Percentiles rank a stretch among this genome's conserved stretches.
Evolutionary conservation across 1,139 yeast species (phyloP).

Genomic region (Barnettozyma hawaiiensis): DNA sequence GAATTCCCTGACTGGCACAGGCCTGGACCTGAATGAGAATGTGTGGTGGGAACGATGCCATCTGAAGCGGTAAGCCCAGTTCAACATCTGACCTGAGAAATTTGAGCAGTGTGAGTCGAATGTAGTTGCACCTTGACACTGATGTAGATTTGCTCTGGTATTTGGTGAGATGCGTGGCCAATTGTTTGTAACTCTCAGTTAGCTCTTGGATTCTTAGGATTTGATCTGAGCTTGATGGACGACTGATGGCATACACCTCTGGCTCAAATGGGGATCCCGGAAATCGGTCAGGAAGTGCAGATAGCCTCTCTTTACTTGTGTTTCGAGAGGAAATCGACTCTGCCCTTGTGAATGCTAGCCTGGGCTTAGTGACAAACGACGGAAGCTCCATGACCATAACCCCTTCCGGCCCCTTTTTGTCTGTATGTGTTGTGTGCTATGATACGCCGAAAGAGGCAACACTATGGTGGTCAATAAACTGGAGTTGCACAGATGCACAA

Average conservation of each 20-base stretch:
- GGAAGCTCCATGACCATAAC: neutral
- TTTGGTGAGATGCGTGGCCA: slow-evolving; percentile 28
- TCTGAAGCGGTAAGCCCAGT: slow-evolving; percentile 11
- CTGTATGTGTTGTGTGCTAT: no score
- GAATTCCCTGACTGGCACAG: slow-evolving; percentile 32
- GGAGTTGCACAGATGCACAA: neutral
- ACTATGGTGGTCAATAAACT: neutral
- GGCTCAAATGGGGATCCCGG: neutral
- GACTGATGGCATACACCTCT: neutral
- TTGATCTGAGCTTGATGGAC: slow-evolving; percentile 10
- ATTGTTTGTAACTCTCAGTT: slow-evolving; percentile 15
- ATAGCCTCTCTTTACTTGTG: slow-evolving; percentile 6
- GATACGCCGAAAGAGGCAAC: neutral
- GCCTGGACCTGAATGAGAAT: slow-evolving; percentile 13
- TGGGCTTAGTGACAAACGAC: slow-evolving; percentile 3
- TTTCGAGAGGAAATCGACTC: slow-evolving; percentile 8
- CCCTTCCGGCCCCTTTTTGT: no score
- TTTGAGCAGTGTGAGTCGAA: slow-evolving; percentile 63
- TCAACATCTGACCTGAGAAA: slow-evolving; percentile 43
- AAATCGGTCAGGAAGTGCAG: slow-evolving; percentile 3
- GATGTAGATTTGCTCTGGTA: slow-evolving; percentile 46
- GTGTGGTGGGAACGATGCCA: slow-evolving; percentile 13
- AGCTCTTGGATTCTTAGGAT: slow-evolving; percentile 8
- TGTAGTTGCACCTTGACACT: slow-evolving; percentile 55
- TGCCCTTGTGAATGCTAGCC: slow-evolving; percentile 3